Conservation (phyloP, 2,329 filamentous ascomycete genomes). For the Venturia nashicola region DNA sequence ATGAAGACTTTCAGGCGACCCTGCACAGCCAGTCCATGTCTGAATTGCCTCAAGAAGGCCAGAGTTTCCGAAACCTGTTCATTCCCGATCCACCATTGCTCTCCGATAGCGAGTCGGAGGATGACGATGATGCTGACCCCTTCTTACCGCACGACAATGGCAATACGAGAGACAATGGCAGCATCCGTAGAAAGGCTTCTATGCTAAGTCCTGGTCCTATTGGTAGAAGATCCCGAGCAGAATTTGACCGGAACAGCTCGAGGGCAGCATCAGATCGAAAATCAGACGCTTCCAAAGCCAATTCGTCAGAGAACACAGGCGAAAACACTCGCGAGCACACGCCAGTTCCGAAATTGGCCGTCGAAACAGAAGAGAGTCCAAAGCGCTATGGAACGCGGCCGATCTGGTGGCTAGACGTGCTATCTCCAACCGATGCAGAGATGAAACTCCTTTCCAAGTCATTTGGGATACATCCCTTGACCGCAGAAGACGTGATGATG, state of each 20-base stretch:
- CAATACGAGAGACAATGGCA: conserved; percentile 3
- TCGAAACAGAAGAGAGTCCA: neutral
- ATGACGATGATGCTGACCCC: conserved; percentile 42
- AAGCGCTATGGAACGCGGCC: conserved; percentile 61
- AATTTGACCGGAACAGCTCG: neutral
- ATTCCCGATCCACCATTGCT: conserved; percentile 59
- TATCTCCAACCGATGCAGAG: conserved; percentile 82
- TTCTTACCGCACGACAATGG: neutral
- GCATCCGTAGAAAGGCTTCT: neutral
- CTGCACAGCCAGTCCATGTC: conserved; percentile 95
- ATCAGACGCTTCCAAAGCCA: neutral
- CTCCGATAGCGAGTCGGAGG: conserved; percentile 51
- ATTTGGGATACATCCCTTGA: conserved; percentile 92
- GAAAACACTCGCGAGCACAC: conserved; percentile 8
- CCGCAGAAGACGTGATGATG: conserved; percentile 92
- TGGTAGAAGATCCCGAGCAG: neutral
- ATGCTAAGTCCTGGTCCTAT: neutral
- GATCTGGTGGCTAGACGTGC: conserved; percentile 92
- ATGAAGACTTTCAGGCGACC: conserved; percentile 89
- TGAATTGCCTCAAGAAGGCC: conserved; percentile 75
- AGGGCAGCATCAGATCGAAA: neutral
- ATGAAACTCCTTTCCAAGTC: conserved; percentile 90
- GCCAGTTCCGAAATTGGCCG: conserved; percentile 18
- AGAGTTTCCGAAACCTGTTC: conserved; percentile 78
- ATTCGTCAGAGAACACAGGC: conserved; percentile 5